A percentile compares a stretch with the other conserved stretches of the same genome.
phyloP scores from a whole-genome alignment of 2,329 filamentous ascomycete species.

The Lachnellula occidentalis region DNA sequence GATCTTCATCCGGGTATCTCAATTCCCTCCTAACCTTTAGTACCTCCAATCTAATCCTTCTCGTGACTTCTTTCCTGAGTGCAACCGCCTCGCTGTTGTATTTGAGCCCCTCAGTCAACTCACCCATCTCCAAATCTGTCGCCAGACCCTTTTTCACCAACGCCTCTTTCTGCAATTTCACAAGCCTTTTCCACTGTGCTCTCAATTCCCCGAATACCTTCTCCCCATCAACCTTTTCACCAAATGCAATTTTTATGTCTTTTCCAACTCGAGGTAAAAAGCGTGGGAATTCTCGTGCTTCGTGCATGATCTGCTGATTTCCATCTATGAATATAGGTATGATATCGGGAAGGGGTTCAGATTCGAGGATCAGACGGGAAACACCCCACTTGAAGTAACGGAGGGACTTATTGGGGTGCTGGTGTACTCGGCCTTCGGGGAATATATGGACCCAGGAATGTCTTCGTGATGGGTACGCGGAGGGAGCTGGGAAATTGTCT shows the following conservation, averaged over 20 bases:
- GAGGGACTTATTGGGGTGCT: slow-evolving; percentile 71
- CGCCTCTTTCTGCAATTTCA: slow-evolving; percentile 43
- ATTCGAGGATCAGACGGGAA: slow-evolving; percentile 83
- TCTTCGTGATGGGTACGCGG: slow-evolving; percentile 62
- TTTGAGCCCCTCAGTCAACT: slow-evolving; percentile 59
- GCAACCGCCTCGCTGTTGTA: slow-evolving; percentile 69
- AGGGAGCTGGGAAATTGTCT: slow-evolving; percentile 65
- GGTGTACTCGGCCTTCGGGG: slow-evolving; percentile 91
- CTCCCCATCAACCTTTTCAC: slow-evolving; percentile 69
- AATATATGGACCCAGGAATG: slow-evolving; percentile 92
- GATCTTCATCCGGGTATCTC: slow-evolving; percentile 72
- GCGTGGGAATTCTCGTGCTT: slow-evolving; percentile 71
- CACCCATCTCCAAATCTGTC: slow-evolving; percentile 44
- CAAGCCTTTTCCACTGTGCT: slow-evolving; percentile 65
- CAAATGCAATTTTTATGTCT: slow-evolving; percentile 68
- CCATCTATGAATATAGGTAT: slow-evolving; percentile 95
- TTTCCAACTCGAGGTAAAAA: slow-evolving; percentile 73
- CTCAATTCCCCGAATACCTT: slow-evolving; percentile 73
- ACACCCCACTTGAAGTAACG: slow-evolving; percentile 99
- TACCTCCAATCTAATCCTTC: slow-evolving; percentile 72
- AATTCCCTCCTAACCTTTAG: slow-evolving; percentile 66
- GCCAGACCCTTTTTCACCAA: slow-evolving; percentile 30
- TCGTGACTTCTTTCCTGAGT: slow-evolving; percentile 74
- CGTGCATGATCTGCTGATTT: slow-evolving; percentile 81
- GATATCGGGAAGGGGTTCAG: slow-evolving; percentile 79